Evolutionary conservation across 2,329 filamentous ascomycete species (phyloP).

Genomic region (Pseudocercospora cruenta): DNA sequence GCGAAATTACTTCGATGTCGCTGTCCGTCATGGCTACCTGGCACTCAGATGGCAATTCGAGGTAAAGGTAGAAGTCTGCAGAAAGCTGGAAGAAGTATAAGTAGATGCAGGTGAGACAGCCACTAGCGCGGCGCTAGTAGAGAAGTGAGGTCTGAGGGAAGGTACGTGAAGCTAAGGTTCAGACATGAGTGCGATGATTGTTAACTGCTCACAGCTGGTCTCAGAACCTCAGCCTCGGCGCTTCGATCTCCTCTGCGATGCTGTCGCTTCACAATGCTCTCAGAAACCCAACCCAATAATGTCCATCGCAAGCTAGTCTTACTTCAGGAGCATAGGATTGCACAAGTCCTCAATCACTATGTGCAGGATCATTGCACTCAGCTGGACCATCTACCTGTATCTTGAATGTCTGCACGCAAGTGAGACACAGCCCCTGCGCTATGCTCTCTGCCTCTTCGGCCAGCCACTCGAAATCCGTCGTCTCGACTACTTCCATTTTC

Average conservation of each 20-base stretch:
- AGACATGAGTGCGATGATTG: neutral
- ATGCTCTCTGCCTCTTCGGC: neutral
- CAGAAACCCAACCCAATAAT: too few species aligned
- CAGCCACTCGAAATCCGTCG: neutral
- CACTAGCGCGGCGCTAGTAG: neutral
- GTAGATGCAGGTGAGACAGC: too few species aligned
- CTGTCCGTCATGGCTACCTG: neutral
- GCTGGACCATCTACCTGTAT: neutral
- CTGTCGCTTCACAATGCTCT: too few species aligned
- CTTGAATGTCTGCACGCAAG: neutral
- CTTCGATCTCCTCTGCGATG: neutral
- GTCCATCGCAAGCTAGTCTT: too few species aligned
- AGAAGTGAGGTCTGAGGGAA: neutral
- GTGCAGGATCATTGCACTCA: neutral
- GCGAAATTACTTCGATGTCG: neutral
- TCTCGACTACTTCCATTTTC: neutral
- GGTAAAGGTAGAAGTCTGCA: too few species aligned
- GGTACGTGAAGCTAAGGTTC: neutral
- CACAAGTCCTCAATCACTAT: neutral
- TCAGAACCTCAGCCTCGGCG: neutral
- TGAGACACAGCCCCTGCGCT: neutral
- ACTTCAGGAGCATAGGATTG: too few species aligned
- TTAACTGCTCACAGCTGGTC: neutral
- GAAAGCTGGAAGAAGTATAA: too few species aligned
- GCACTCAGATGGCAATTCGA: too few species aligned